Base-by-base conservation (phyloP, 2,329 filamentous ascomycete species). In the Lojkania enalia region DNA sequence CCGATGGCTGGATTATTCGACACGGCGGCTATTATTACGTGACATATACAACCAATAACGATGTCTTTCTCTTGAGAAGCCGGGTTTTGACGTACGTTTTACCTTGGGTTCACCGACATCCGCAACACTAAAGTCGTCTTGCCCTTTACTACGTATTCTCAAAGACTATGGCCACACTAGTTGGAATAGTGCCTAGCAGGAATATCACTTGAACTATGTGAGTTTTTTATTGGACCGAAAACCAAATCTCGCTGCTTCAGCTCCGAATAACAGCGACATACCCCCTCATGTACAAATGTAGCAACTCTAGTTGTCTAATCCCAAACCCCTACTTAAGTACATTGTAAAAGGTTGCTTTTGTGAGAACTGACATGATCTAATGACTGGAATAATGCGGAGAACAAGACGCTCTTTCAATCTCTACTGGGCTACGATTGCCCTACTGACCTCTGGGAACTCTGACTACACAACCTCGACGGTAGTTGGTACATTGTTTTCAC, bases 401-500 rank as follows among this genome's bases (percentile, higher is more conserved):
- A 60, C 14, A 73, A 71, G 48, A 48, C 71, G 9, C 59, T 74
- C 27, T 77, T 76, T 54, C 48, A 65, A 21, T 74, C 74, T 12
- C 65, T 70, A 21, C 56, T 61, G 20, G 70, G 71, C 33, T 58
- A 66, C 42, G 69, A 71, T 41, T 77, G 77, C 58, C 72, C 71
- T 7, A 77, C 72, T 12, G 66, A 77, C 43, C 58, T 78, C 5
- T 79, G 76, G 76, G 76, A 75, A 4, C 76, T 76, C 2, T 76
- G 79, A 48, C 58, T 79, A 7, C 77, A 79, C 54, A 60, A 66
- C n/a, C 64, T 78, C 31, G 62, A 71, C 45, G 66, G 65, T 32
- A 67, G 60, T 11, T 79, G 77, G 76, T 78, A 77, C 52, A 65
- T 78, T 40, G 78, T 79, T 51, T 79, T 78, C 61, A 79, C 75